Evolutionary conservation across 352 stramenopile genomes (phyloP).

Genomic region (Phytophthora sp.): DNA sequence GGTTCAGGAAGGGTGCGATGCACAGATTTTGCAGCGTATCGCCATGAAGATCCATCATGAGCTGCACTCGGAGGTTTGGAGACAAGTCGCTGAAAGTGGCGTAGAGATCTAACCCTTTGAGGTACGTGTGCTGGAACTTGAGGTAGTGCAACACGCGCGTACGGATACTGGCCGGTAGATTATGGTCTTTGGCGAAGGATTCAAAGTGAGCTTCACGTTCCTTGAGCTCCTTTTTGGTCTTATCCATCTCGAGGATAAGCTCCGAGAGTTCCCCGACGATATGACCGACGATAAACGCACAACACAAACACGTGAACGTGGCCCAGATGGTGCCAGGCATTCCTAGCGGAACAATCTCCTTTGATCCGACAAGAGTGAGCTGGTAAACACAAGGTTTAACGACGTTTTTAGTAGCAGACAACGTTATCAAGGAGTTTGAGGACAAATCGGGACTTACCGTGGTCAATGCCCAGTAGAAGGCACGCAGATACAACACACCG

Average conservation of each 20-base stretch:
- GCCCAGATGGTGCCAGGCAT: slow-evolving; percentile 72
- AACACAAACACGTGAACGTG: slow-evolving; percentile 67
- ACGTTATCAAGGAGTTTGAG: too few species aligned
- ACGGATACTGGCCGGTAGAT: slow-evolving; percentile 58
- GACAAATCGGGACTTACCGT: slow-evolving; percentile 39
- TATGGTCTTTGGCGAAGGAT: slow-evolving; percentile 71
- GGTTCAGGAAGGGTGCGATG: slow-evolving; percentile 62
- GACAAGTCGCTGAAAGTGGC: slow-evolving; percentile 77
- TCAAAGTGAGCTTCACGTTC: slow-evolving; percentile 72
- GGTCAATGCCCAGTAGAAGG: slow-evolving; percentile 81
- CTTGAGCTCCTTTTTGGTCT: slow-evolving; percentile 75
- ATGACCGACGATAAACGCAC: slow-evolving; percentile 80
- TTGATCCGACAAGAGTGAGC: slow-evolving; percentile 72
- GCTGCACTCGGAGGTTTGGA: slow-evolving; percentile 63
- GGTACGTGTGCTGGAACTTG: slow-evolving; percentile 71
- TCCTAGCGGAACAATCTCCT: slow-evolving; percentile 70
- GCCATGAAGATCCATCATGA: slow-evolving; percentile 81
- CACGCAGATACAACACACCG: slow-evolving; percentile 64
- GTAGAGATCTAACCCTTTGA: slow-evolving; percentile 76
- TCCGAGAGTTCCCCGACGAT: slow-evolving; percentile 81
- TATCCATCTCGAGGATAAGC: slow-evolving; percentile 79
- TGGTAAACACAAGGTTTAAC: slow-evolving; percentile 23
- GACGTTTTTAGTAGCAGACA: too few species aligned
- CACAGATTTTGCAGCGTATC: slow-evolving; percentile 53
- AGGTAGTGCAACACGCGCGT: slow-evolving; percentile 72